Evolutionary conservation across 768 basidiomycete species (phyloP).

Genomic region (Trametes maxima): DNA sequence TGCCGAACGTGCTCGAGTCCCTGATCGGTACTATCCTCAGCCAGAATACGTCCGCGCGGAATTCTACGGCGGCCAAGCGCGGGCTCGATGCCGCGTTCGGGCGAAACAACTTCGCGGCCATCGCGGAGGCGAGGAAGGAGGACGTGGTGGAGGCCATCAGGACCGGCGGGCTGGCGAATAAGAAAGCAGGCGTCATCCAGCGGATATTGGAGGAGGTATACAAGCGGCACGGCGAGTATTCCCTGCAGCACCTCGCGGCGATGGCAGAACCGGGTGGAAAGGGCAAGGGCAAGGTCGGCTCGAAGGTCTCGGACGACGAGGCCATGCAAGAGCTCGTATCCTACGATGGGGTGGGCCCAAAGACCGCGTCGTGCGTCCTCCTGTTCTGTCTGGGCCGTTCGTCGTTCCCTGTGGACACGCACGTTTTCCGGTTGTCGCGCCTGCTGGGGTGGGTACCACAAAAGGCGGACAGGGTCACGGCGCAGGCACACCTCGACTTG

Average conservation of each 20-base stretch:
- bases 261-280: constrained; percentile 27
- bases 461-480: constrained; percentile 48
- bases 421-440: constrained; percentile 56
- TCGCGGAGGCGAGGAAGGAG: constrained; percentile 45
- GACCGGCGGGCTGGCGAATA: constrained; percentile 59
- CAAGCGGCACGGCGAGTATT: constrained; percentile 51
- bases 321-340: constrained; percentile 60
- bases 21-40: constrained; percentile 62
- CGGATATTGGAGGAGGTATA: constrained; percentile 46
- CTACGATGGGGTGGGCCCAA: constrained; percentile 61
- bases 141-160: constrained; percentile 53
- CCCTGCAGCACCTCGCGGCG: constrained; percentile 55
- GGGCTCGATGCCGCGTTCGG: constrained; percentile 52
- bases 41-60: constrained; percentile 56
- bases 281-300: constrained; percentile 19
- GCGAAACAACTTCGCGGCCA: constrained; percentile 49
- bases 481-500: constrained; percentile 60
- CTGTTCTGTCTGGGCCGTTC: constrained; percentile 62
- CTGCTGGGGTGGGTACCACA: constrained; percentile 54
- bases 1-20: constrained; percentile 57
- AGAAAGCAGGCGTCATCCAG: constrained; percentile 60
- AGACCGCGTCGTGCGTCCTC: constrained; percentile 64
- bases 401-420: constrained; percentile 67
- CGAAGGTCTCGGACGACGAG: constrained; percentile 43
- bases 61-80: constrained; percentile 53